phyloP scores from a whole-genome alignment of 2,329 filamentous ascomycete species.

The Talaromyces sp. region DNA sequence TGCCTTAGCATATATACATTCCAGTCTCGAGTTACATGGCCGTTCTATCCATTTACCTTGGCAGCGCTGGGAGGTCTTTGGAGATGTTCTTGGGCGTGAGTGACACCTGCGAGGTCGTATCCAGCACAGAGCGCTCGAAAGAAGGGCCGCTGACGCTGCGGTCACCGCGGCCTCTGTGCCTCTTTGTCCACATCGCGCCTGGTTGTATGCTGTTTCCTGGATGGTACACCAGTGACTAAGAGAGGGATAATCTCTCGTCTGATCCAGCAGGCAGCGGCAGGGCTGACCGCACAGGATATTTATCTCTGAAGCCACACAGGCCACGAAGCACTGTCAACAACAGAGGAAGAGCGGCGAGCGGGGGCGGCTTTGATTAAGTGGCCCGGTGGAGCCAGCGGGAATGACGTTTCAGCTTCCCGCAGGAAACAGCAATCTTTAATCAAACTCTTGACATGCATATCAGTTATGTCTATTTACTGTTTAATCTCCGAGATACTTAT shows the following conservation, averaged over 20 bases:
- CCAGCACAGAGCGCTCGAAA: slow-evolving; percentile 41
- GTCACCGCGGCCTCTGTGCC: slow-evolving; percentile 39
- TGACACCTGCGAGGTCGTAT: slow-evolving; percentile 30
- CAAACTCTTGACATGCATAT: no score
- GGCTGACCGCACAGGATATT: background rate
- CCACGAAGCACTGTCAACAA: background rate
- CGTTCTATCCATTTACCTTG: slow-evolving; percentile 27
- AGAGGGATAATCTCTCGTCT: background rate
- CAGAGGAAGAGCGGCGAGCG: background rate
- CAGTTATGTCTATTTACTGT: no score
- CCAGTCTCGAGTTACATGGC: background rate
- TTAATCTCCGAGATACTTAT: background rate
- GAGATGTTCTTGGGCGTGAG: slow-evolving; percentile 21
- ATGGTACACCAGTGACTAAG: background rate
- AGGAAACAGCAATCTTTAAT: background rate
- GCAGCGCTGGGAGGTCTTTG: slow-evolving; percentile 31
- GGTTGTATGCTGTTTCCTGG: background rate
- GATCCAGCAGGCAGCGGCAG: background rate
- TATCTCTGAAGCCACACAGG: background rate
- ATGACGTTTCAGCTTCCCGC: slow-evolving; percentile 9
- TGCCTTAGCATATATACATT: background rate
- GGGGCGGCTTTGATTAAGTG: background rate
- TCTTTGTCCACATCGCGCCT: slow-evolving; percentile 51
- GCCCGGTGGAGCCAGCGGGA: background rate
- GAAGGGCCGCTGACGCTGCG: slow-evolving; percentile 37